These are phyloP conservation scores for Komagataella phaffii DNA, from an alignment of 805 yeast species.

Conservation along the genomic window DNA sequence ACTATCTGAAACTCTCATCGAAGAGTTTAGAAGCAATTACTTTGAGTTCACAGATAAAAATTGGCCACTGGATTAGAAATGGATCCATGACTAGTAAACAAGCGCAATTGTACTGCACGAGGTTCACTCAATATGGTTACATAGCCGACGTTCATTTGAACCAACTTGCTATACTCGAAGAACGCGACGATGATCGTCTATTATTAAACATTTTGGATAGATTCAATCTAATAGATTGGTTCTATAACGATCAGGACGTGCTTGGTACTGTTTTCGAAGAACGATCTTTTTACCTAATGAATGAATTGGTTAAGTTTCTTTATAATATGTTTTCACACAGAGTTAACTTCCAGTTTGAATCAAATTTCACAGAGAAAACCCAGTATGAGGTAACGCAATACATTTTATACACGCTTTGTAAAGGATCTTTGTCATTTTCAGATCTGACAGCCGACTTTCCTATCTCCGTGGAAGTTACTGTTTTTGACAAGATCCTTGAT, in stretches of 20 bases:
- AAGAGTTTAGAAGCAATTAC: slow-evolving; percentile 47
- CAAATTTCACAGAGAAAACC: slow-evolving; percentile 15
- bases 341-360: slow-evolving; percentile 11
- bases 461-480: slow-evolving; percentile 19
- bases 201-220: slow-evolving; percentile 31
- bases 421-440: slow-evolving; percentile 41
- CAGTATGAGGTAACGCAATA: slow-evolving; percentile 17
- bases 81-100: slow-evolving; percentile 43
- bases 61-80: slow-evolving; percentile 66
- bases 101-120: slow-evolving; percentile 31
- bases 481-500: slow-evolving; percentile 35
- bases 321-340: slow-evolving; percentile 31
- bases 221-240: slow-evolving; percentile 47
- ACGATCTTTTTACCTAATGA: slow-evolving; percentile 26
- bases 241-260: slow-evolving; percentile 18
- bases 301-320: slow-evolving; percentile 26
- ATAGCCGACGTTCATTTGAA: slow-evolving; percentile 31
- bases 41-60: slow-evolving; percentile 42
- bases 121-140: slow-evolving; percentile 25
- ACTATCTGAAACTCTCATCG: background rate
- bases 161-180: slow-evolving; percentile 27
- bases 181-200: slow-evolving; percentile 19
- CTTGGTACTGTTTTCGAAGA: slow-evolving; percentile 32
- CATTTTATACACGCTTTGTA: slow-evolving; percentile 36
- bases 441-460: slow-evolving; percentile 23